These are phyloP conservation scores for Craspedostauros australis DNA, from an alignment of 108 stramenopile genomes.

Conservation along the genomic window DNA sequence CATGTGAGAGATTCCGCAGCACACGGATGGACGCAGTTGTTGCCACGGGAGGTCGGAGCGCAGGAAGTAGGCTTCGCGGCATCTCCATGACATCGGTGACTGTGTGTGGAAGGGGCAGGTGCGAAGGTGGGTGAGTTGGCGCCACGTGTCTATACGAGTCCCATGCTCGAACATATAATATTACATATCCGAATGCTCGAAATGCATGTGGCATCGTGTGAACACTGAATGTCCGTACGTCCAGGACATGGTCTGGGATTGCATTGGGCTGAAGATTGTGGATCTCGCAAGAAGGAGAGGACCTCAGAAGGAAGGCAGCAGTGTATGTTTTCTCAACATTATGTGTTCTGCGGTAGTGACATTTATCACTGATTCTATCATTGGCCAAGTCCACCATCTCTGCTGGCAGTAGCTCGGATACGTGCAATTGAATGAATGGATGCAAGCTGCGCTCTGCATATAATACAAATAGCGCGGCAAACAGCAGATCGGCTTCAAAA, in stretches of 20 bases:
- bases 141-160: neutral
- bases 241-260: neutral
- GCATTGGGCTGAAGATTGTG: constrained; percentile 1
- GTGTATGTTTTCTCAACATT: constrained; percentile 34
- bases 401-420: too few species aligned
- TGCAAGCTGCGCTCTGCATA: too few species aligned
- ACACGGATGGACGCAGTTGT: constrained; percentile 40
- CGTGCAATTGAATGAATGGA: too few species aligned
- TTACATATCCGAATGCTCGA: constrained; percentile 5
- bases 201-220: constrained; percentile 4
- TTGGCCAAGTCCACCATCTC: too few species aligned
- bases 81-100: constrained; percentile 25
- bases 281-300: neutral
- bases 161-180: neutral
- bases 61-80: constrained; percentile 28
- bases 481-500: too few species aligned
- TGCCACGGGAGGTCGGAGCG: constrained; percentile 11
- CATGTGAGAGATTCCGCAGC: constrained; percentile 31
- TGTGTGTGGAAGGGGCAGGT: neutral
- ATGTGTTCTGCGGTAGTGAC: constrained; percentile 35
- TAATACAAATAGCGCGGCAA: too few species aligned
- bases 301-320: constrained; percentile 60
- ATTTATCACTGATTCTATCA: constrained; percentile 46
- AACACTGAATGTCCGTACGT: neutral
- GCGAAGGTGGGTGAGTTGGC: neutral